Base-by-base conservation (phyloP, 805 yeast species). In the Candida sphagnicola region DNA sequence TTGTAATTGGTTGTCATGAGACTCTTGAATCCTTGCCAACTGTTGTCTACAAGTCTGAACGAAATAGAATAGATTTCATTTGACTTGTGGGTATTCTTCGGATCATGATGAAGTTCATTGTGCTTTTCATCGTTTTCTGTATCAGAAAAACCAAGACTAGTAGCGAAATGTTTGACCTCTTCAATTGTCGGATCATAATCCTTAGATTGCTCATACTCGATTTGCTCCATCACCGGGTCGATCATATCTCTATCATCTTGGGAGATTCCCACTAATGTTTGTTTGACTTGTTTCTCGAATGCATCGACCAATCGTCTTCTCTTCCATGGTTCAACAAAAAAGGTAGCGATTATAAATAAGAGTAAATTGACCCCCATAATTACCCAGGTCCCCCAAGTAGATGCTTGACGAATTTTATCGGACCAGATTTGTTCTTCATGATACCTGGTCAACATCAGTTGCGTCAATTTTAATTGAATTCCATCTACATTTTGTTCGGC, bases 381-480 rank as follows among this genome's bases (percentile, higher is more conserved):
- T 3, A 82, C 65, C 73, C 93, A 80, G 0, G 99, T 93, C 2
- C 98, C 99, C 95, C 96, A 93, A 0, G 98, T 90, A 4, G 96
- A 86, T 4, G 95, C 88, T 47, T 90, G 76, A 44, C 99, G 71
- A 43, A 93, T 93, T 60, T 90, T 90, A 62, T 93, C 99, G 2
- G 96, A 87, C 98, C 99, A 93, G 5, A 93, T 79, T 60, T 93
- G 98, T 54, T 93, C 99, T 57, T 93, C 98, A 46, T 91, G 96
- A 53, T 93, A 93, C 49, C 98, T 69, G 2, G 89, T 80, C 53
- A 91, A 68, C 13, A 93, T 93, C 42, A 86, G 82, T 40, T 80
- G 80, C 13, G 88, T 81, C 34, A 89, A 62, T 40, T 73, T 76
- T 39, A 78, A 73, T 48, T 85, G 91, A 14, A 82, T 59, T 8